Evolutionary conservation across 345 rosid species (phyloP), one percentile per base, ranked within the genome.

Genomic region (Populus tremula): DNA sequence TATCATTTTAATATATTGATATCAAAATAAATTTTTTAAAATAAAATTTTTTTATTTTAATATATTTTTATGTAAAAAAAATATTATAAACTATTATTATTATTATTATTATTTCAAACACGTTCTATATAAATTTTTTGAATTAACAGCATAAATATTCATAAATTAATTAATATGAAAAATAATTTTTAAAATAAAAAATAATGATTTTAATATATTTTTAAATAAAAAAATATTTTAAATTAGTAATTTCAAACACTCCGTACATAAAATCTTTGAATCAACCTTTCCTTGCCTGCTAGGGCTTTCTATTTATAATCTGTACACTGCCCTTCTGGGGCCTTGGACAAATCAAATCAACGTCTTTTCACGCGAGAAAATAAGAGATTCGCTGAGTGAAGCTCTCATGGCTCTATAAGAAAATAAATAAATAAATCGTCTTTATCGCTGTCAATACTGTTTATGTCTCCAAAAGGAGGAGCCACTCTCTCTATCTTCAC

Each of bases 161-260:
- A 4, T 33, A 1, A 0, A 33, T 0, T 0, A 4, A 33, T 0
- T 4, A 0, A 33, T 33, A 0, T 4, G 0, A 33, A 33, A 33
- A 33, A 33, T 33, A 33, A 33, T 33, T 33, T 33, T 33, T 4
- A 33, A 33, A 33, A 0, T 33, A 33, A 33, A 33, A 4, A 33
- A 31, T 27, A 27, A 27, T 27, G 1, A 33, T 33, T 31, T 33
- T 33, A 33, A 33, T 33, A 33, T 3, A 33, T 33, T 33, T 33
- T 2, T 33, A 33, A 33, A 3, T 2, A 33, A 33, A 33, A 33
- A 33, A 3, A 33, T 33, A 33, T 33, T 31, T 31, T 31, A 0
- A 31, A 31, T 31, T 1, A 31, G 2, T 3, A 31, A 3, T 2
- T 31, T 2, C 33, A 31, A 31, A 31, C 33, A 33, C 27, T 1